Conservation (phyloP, 345 rosid genomes). For the Psidium friedrichsthalianum region DNA sequence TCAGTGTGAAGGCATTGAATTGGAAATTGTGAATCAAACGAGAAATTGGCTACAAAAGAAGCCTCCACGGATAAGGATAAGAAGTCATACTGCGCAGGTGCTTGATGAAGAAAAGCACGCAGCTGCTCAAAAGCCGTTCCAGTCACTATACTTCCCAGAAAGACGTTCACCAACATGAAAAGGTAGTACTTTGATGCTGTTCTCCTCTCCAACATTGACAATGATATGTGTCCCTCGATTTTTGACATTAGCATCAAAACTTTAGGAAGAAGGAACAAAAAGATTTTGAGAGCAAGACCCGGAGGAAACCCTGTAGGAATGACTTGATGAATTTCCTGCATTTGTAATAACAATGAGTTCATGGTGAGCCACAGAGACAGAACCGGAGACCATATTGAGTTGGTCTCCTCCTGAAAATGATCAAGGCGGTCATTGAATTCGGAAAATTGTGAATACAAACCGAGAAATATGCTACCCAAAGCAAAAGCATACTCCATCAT, state of each 20-base stretch:
- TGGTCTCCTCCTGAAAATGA: neutral
- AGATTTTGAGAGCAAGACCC: conserved; percentile 84
- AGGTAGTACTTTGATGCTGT: conserved; percentile 86
- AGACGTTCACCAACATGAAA: conserved; percentile 95
- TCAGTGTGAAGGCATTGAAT: neutral
- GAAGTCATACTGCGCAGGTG: conserved; percentile 73
- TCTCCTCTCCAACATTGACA: conserved; percentile 69
- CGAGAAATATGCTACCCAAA: too few relatives aligned
- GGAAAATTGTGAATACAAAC: too few relatives aligned
- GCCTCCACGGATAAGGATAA: neutral
- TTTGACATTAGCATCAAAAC: conserved; percentile 86
- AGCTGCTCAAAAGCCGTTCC: conserved; percentile 96
- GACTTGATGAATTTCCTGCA: conserved; percentile 87
- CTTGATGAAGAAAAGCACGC: conserved; percentile 74
- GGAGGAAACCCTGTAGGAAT: conserved; percentile 94
- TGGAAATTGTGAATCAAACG: neutral
- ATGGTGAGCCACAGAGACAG: neutral
- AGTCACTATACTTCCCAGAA: conserved; percentile 85
- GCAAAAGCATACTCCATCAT: too few relatives aligned
- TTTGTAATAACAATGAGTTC: neutral
- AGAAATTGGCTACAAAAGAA: neutral
- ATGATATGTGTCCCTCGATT: conserved; percentile 80
- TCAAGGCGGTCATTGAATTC: too few relatives aligned
- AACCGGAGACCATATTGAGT: neutral
- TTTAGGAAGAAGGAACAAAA: conserved; percentile 62